A percentile compares a stretch with the other conserved stretches of the same genome.
These are phyloP conservation scores for Diplodia mutila DNA, from an alignment of 2,329 filamentous ascomycete genomes.

Conservation along the genomic window DNA sequence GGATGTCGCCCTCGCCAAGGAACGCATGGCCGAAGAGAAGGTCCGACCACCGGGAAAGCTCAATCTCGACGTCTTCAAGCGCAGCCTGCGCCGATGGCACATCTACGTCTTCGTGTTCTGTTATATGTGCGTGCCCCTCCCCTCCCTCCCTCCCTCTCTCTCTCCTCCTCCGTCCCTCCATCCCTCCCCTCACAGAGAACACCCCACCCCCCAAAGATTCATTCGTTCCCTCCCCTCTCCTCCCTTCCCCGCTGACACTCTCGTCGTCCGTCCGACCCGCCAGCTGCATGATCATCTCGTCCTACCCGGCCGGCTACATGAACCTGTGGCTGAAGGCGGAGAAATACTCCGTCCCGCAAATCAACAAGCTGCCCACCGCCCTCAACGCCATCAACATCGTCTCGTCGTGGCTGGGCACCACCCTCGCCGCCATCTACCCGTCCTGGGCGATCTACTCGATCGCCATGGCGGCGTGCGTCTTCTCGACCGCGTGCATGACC, in stretches of 20 bases:
- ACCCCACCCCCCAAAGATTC: background rate
- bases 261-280: too few relatives aligned
- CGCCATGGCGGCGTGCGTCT: conserved; percentile 46
- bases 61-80: conserved; percentile 49
- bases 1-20: conserved; percentile 38
- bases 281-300: conserved; percentile 40
- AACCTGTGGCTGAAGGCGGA: conserved; percentile 58
- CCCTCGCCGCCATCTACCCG: conserved; percentile 56
- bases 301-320: conserved; percentile 55
- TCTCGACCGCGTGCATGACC: conserved; percentile 53
- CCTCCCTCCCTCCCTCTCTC: conserved; percentile 29
- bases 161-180: conserved; percentile 15
- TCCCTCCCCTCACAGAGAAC: too few relatives aligned
- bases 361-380: conserved; percentile 56
- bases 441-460: conserved; percentile 54
- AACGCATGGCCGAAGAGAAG: conserved; percentile 37
- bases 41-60: conserved; percentile 47
- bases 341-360: conserved; percentile 51
- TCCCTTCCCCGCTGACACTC: background rate
- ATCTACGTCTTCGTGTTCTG: conserved; percentile 55
- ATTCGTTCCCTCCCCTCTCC: background rate
- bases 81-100: conserved; percentile 54
- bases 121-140: conserved; percentile 50
- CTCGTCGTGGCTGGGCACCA: conserved; percentile 55
- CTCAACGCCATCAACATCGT: conserved; percentile 55